Conservation (phyloP, 2,329 filamentous ascomycete species). For the Aspergillus candidus region DNA sequence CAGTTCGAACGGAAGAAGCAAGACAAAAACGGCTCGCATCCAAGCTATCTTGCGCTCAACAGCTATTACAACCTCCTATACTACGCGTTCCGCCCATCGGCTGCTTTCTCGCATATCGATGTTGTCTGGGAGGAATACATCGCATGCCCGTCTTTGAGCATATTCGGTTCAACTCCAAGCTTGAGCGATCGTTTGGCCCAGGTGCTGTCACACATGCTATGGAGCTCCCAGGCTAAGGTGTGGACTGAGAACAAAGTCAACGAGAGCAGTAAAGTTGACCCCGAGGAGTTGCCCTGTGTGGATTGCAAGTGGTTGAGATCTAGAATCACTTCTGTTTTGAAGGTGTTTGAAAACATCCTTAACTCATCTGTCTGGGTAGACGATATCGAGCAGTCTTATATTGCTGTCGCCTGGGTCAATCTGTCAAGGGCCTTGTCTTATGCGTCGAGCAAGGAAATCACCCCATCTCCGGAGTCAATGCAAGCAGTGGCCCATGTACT, state of each 20-base stretch:
- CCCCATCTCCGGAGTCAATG: constrained; percentile 75
- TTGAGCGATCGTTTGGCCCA: constrained; percentile 57
- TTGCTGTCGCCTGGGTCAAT: constrained; percentile 56
- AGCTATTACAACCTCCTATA: constrained; percentile 78
- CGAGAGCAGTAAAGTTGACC: constrained; percentile 52
- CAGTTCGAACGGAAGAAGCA: constrained; percentile 62
- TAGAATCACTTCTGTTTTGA: constrained; percentile 62
- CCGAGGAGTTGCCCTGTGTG: constrained; percentile 74
- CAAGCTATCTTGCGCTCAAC: constrained; percentile 57
- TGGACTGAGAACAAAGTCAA: constrained; percentile 72
- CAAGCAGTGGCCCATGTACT: constrained; percentile 69
- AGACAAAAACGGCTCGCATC: constrained; percentile 43
- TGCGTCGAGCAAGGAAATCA: constrained; percentile 75
- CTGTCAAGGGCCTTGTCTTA: constrained; percentile 58
- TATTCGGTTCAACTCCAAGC: constrained; percentile 46
- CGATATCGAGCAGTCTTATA: constrained; percentile 35
- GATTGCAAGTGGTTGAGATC: constrained; percentile 83
- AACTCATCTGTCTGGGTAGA: constrained; percentile 45
- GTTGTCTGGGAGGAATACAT: constrained; percentile 74
- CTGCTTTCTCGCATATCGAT: constrained; percentile 61
- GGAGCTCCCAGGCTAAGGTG: constrained; percentile 45
- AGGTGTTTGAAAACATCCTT: constrained; percentile 50
- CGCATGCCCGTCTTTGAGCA: constrained; percentile 54
- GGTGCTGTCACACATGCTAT: constrained; percentile 66
- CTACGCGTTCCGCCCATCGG: constrained; percentile 69